phyloP scores from a whole-genome alignment of 2,329 filamentous ascomycete species.

The Grosmannia huntii region DNA sequence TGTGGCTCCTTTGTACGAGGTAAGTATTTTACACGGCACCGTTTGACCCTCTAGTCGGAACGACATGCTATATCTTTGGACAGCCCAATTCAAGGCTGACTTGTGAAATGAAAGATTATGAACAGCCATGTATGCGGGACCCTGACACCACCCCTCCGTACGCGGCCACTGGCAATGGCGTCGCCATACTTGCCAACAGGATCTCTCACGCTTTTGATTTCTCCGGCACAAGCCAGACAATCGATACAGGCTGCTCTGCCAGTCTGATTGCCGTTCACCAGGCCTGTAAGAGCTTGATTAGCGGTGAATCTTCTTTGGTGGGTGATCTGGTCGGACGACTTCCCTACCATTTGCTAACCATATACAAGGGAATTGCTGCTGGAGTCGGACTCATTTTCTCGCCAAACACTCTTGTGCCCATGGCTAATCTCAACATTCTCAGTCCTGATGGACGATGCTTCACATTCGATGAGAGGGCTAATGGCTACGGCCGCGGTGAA shows the following conservation, averaged over 20 bases:
- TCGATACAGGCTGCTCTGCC: conserved; percentile 47
- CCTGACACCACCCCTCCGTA: conserved; percentile 36
- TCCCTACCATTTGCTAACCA: conserved; percentile 11
- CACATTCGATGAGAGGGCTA: conserved; percentile 44
- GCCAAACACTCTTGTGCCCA: conserved; percentile 42
- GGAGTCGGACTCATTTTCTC: conserved; percentile 41
- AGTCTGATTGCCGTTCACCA: conserved; percentile 41
- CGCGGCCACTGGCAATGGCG: conserved; percentile 39
- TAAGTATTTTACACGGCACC: conserved; percentile 12
- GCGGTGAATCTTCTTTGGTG: conserved; percentile 28
- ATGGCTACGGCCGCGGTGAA: conserved; percentile 53
- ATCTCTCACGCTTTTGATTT: conserved; percentile 44
- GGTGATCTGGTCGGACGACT: not conserved
- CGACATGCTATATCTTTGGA: not conserved
- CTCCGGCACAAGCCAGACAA: conserved; percentile 40
- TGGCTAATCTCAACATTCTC: conserved; percentile 40
- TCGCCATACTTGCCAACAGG: conserved; percentile 41
- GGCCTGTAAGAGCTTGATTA: conserved; percentile 35
- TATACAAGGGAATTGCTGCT: conserved; percentile 30
- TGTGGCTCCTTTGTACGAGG: conserved; percentile 39
- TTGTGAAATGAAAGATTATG: conserved; percentile 29
- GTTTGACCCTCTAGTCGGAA: not conserved
- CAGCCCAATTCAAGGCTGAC: not conserved
- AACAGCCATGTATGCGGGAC: conserved; percentile 36
- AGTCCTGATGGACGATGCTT: conserved; percentile 37